phyloP scores from a whole-genome alignment of 2,329 filamentous ascomycete genomes.

The Fusarium dimerum region DNA sequence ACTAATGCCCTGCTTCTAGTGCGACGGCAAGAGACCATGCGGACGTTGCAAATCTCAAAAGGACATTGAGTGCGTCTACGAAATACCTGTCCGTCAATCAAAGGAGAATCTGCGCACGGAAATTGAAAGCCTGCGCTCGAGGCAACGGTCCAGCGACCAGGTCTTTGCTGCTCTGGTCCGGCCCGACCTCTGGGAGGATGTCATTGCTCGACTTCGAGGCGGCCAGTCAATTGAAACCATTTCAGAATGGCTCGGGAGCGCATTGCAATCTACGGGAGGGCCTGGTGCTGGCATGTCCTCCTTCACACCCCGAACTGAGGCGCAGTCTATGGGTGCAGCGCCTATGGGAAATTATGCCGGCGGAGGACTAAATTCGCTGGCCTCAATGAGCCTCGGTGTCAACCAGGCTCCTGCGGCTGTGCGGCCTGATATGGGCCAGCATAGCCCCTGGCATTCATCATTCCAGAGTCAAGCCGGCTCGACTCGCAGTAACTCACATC shows the following conservation, averaged over 20 bases:
- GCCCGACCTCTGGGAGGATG: slow-evolving; percentile 54
- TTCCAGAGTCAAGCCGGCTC: slow-evolving; percentile 48
- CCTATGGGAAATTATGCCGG: slow-evolving; percentile 27
- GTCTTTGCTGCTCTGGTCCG: slow-evolving; percentile 56
- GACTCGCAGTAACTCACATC: slow-evolving; percentile 48
- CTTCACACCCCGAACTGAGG: slow-evolving; percentile 25
- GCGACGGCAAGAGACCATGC: slow-evolving; percentile 60
- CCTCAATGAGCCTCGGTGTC: slow-evolving; percentile 35
- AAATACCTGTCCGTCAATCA: slow-evolving; percentile 63
- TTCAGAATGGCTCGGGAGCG: slow-evolving; percentile 52
- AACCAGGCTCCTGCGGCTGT: slow-evolving; percentile 32
- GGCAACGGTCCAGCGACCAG: slow-evolving; percentile 55
- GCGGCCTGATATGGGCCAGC: slow-evolving; percentile 43
- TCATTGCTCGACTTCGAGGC: slow-evolving; percentile 52
- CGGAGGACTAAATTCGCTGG: slow-evolving; percentile 28
- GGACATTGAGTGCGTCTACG: slow-evolving; percentile 60
- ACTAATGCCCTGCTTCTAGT: slow-evolving; percentile 40
- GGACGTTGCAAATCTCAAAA: slow-evolving; percentile 56
- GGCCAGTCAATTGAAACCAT: slow-evolving; percentile 58
- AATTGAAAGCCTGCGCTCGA: slow-evolving; percentile 57
- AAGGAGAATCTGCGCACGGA: slow-evolving; percentile 63
- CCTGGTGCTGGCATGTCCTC: slow-evolving; percentile 33
- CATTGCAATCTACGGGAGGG: slow-evolving; percentile 20
- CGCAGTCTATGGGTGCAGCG: slow-evolving; percentile 21
- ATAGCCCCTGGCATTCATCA: slow-evolving; percentile 52